Base-by-base conservation (phyloP, 768 basidiomycete species). In the Ramaria sp. region DNA sequence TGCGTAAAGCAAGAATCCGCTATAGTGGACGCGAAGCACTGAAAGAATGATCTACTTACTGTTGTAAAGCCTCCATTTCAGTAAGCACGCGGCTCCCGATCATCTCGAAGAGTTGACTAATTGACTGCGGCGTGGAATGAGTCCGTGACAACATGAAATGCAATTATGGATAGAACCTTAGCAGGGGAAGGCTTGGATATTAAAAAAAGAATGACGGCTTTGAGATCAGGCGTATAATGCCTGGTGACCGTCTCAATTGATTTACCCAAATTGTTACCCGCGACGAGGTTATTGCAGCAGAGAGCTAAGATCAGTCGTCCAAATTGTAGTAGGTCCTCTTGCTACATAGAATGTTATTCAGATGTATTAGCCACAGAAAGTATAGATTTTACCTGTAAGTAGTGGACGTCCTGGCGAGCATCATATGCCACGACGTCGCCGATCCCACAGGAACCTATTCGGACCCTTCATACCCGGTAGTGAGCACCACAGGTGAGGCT, bases 321-420 rank as follows among this genome's bases (percentile, higher is more conserved):
- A 53, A 99, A 86, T 71, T 85, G 81, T 37, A 79, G 71, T 12
- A 97, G 69, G 64, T 99, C 96, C 55, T 98, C 93, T 70, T 93
- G 90, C 71, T 76, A 61, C 22, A 43, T 30, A 13, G 20, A 1
- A 16, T 1, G 27, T 16, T 27, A 16, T 15, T 20, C 15, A 8
- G 8, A 24, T 20, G 18, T 8, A 20, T 8, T 7, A 20, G 20
- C 7, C 7, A 18, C 9, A 18, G 42, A 20, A 44, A 12, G 13
- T 4, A 18, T 18, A 3, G 5, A 56, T 9, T 58, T 61, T 32
- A 68, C 70, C 61, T 92, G 88, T 42, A 82, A 68, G 6, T 75
- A 55, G 16, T 69, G 59, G 3, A 82, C 64, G 52, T 85, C 82
- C 58, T 81, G 77, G 18, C 73, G 78, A 7, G 81, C 73, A 54